phyloP scores from a whole-genome alignment of 2,329 filamentous ascomycete species.

The Septoria petroselini region DNA sequence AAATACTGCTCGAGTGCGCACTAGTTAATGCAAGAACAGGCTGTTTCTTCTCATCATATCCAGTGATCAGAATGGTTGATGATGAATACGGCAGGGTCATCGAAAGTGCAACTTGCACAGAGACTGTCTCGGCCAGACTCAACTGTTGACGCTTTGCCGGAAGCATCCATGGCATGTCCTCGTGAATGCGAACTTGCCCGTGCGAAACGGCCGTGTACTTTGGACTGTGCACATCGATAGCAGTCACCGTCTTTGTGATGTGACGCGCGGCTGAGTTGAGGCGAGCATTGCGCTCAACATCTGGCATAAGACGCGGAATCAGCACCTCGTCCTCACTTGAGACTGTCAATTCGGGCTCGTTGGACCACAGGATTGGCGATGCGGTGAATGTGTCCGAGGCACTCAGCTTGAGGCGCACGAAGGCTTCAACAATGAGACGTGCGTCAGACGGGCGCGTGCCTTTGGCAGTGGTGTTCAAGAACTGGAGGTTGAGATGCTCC shows the following conservation, averaged over 20 bases:
- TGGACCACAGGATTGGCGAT: constrained; percentile 20
- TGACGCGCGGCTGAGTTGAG: constrained; percentile 30
- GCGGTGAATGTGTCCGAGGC: constrained; percentile 14
- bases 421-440: constrained; percentile 19
- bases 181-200: constrained; percentile 14
- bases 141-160: constrained; percentile 2
- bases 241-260: constrained; percentile 20
- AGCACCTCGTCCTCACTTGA: constrained; percentile 18
- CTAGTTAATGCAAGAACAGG: constrained; percentile 13
- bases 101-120: constrained; percentile 10
- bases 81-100: constrained; percentile 13
- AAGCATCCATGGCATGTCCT: constrained; percentile 17
- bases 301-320: constrained; percentile 26
- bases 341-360: constrained; percentile 26
- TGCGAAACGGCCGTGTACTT: constrained; percentile 15
- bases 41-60: constrained; percentile 11
- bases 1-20: constrained; percentile 12
- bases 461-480: constrained; percentile 19
- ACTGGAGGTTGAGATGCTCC: constrained; percentile 22
- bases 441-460: constrained; percentile 16
- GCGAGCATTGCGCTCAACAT: constrained; percentile 28
- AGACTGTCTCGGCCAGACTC: background rate
- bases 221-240: constrained; percentile 1
- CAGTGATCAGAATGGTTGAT: constrained; percentile 15
- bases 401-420: constrained; percentile 18